Evolutionary conservation across 2,329 filamentous ascomycete genomes (phyloP).

Genomic region (Colletotrichum musae): DNA sequence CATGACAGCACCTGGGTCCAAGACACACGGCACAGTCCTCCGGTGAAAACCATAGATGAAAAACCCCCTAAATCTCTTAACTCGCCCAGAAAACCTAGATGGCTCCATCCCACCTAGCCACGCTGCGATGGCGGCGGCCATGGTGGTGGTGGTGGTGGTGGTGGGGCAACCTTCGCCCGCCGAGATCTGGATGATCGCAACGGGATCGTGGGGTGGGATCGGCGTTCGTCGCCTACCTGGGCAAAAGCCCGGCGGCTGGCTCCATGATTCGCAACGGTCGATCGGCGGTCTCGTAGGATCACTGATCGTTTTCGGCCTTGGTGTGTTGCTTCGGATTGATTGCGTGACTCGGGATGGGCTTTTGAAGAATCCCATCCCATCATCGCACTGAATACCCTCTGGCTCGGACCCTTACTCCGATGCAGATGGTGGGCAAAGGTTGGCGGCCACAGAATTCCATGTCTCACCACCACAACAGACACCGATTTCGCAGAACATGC

Average conservation of each 20-base stretch:
- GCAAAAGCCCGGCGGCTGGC: neutral
- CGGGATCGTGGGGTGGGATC: slow-evolving; percentile 29
- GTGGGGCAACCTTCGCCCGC: neutral
- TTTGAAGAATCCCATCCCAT: slow-evolving; percentile 10
- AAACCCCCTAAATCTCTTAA: no score
- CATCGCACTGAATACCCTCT: neutral
- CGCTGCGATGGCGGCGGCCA: no score
- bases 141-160: neutral
- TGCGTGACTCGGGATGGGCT: neutral
- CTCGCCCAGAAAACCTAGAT: no score
- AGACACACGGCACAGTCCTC: no score
- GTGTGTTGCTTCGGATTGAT: slow-evolving; percentile 15
- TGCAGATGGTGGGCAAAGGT: neutral
- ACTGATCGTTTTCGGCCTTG: neutral
- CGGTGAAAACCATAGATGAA: no score
- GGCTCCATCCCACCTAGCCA: no score
- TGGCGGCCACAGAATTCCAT: no score
- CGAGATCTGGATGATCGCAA: slow-evolving; percentile 3
- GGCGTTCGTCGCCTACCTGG: slow-evolving; percentile 13
- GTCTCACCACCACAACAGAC: no score
- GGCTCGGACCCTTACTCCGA: slow-evolving; percentile 22
- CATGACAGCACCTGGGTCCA: no score
- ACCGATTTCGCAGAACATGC: no score
- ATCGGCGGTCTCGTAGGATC: slow-evolving; percentile 11
- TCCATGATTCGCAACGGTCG: slow-evolving; percentile 22